phyloP scores from a whole-genome alignment of 1,139 yeast genomes.

The Keqinozyma sinolaborantium region DNA sequence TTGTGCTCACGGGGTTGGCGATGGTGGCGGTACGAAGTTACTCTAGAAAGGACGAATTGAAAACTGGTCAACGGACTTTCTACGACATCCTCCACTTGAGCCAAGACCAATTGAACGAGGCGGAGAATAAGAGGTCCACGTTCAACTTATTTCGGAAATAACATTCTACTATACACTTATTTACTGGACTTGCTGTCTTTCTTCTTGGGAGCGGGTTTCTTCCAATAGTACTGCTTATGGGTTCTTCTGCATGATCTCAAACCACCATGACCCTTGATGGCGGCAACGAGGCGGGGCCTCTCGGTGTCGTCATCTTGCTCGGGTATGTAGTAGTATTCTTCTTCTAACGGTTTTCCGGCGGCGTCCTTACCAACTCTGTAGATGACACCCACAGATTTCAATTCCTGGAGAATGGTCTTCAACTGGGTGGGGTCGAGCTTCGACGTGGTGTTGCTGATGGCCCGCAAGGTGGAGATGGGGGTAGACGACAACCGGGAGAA shows the following conservation, averaged over 20 bases:
- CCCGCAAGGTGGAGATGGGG: slow-evolving; percentile 66
- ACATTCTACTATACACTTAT: background rate
- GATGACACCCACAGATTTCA: slow-evolving; percentile 74
- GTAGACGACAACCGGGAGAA: slow-evolving; percentile 86
- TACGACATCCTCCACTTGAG: slow-evolving; percentile 13
- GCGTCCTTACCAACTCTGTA: slow-evolving; percentile 92
- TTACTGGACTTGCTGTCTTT: slow-evolving; percentile 15
- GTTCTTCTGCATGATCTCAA: slow-evolving; percentile 88
- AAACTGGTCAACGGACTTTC: slow-evolving; percentile 19
- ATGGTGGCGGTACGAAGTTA: slow-evolving; percentile 4
- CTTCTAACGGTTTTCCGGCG: slow-evolving; percentile 90
- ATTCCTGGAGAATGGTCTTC: slow-evolving; percentile 46
- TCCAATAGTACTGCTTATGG: slow-evolving; percentile 91
- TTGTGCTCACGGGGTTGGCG: slow-evolving; percentile 33
- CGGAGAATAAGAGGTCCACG: background rate
- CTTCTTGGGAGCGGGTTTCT: slow-evolving; percentile 59
- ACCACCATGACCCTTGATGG: slow-evolving; percentile 77
- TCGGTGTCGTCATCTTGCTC: slow-evolving; percentile 74
- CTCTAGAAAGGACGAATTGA: slow-evolving; percentile 1
- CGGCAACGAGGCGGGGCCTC: slow-evolving; percentile 66
- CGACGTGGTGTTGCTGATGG: slow-evolving; percentile 51
- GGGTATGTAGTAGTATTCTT: slow-evolving; percentile 86
- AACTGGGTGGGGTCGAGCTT: slow-evolving; percentile 38
- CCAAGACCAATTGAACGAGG: slow-evolving; percentile 5
- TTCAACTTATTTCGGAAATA: background rate